Conservation (phyloP, 345 rosid genomes). For the Eucalyptus pauciflora region DNA sequence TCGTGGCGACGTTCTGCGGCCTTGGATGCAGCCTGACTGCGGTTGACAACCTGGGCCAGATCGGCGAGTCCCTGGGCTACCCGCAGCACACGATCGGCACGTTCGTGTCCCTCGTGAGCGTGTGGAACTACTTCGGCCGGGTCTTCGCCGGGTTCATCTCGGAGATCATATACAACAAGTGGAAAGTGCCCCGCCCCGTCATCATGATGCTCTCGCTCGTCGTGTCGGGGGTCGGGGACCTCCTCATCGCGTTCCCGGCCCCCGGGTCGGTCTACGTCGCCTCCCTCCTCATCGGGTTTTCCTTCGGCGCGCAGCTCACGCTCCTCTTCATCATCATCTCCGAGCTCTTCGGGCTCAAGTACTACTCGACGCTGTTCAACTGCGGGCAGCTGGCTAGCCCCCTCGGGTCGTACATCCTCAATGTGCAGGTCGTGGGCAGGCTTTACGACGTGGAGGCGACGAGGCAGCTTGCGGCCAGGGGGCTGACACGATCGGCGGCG, state of each 20-base stretch:
- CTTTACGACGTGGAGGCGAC: slow-evolving; percentile 7
- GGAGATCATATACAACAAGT: background rate
- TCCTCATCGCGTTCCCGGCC: background rate
- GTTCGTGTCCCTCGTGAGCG: slow-evolving; percentile 10
- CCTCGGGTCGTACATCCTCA: slow-evolving; percentile 6
- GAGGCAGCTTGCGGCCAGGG: slow-evolving; percentile 1
- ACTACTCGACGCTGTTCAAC: slow-evolving; percentile 6
- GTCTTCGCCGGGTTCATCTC: slow-evolving; percentile 7
- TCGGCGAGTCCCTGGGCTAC: slow-evolving; percentile 6
- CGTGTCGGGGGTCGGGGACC: background rate
- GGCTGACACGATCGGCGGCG: background rate
- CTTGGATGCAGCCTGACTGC: slow-evolving; percentile 1
- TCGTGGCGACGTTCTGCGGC: background rate
- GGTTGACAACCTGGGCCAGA: slow-evolving; percentile 7
- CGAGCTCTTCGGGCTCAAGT: slow-evolving; percentile 7
- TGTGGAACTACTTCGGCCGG: slow-evolving; percentile 8
- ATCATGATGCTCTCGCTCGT: background rate
- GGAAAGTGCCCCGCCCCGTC: background rate
- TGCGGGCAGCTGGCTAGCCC: slow-evolving; percentile 7
- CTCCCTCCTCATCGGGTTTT: slow-evolving; percentile 6
- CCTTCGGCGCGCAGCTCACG: slow-evolving; percentile 2
- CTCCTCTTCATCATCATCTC: slow-evolving; percentile 2
- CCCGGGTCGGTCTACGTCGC: background rate
- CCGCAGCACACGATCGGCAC: background rate
- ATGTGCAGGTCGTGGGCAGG: slow-evolving; percentile 1